These are phyloP conservation scores for Globisporangium okanoganense DNA, from an alignment of 352 stramenopile species.

Conservation along the genomic window DNA sequence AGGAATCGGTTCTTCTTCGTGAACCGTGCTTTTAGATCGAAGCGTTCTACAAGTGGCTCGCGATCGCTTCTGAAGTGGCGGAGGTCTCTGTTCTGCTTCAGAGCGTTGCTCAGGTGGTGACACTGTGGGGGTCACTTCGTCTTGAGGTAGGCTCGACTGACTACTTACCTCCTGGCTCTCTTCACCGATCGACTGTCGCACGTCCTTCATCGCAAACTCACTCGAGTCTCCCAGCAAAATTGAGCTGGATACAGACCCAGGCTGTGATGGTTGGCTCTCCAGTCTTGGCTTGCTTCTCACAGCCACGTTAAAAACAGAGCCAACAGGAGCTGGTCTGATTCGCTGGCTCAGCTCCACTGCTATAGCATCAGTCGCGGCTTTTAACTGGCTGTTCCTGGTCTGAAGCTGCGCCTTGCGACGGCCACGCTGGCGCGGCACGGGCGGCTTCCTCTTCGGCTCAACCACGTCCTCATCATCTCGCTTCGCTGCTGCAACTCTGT, in stretches of 20 bases:
- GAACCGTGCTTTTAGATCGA: background rate
- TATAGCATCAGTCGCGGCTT: constrained; percentile 2
- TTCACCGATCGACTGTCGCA: constrained; percentile 14
- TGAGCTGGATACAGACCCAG: constrained; percentile 5
- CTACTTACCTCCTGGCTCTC: constrained; percentile 6
- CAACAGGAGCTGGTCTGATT: background rate
- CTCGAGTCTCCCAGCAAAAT: constrained; percentile 5
- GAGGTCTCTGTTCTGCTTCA: background rate
- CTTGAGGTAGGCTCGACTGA: background rate
- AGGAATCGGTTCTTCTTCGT: constrained; percentile 1
- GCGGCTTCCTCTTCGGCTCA: constrained; percentile 40
- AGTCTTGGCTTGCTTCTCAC: background rate
- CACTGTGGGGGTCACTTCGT: too few species aligned
- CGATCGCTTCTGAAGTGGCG: background rate
- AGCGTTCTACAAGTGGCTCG: background rate
- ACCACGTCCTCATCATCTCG: background rate
- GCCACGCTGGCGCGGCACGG: constrained; percentile 49
- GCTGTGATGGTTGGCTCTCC: background rate
- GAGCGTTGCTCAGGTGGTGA: background rate
- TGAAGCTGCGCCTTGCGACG: constrained; percentile 3
- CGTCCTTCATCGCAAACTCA: background rate
- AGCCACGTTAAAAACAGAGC: background rate
- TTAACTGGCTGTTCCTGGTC: constrained; percentile 7
- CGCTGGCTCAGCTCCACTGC: background rate
- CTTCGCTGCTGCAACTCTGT: background rate